A percentile compares a stretch with the other conserved stretches of the same genome.
Conservation (phyloP, 805 yeast genomes). For the Cyberlindnera euphorbiiphila region DNA sequence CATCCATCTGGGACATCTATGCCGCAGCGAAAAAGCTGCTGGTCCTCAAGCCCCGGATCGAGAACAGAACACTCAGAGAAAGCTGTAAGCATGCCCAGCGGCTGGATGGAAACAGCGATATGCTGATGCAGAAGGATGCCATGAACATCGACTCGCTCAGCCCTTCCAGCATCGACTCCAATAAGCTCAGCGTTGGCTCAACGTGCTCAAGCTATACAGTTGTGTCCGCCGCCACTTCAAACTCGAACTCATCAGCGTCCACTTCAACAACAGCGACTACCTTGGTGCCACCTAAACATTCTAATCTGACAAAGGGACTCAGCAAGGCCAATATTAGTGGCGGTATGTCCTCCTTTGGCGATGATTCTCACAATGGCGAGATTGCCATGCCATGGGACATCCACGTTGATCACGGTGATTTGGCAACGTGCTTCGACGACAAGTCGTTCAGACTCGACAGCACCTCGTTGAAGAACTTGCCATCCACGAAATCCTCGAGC, state of each 20-base stretch:
- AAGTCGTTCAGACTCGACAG: slow-evolving; percentile 17
- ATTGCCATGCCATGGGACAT: slow-evolving; percentile 38
- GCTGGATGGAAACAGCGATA: slow-evolving; percentile 3
- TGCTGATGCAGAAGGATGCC: slow-evolving; percentile 5
- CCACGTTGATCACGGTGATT: no score
- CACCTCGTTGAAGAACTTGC: slow-evolving; percentile 9
- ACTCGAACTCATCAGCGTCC: no score
- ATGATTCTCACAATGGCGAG: slow-evolving; percentile 27
- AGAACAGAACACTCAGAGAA: slow-evolving; percentile 29
- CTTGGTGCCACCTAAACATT: slow-evolving; percentile 11
- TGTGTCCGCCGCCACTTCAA: slow-evolving; percentile 10
- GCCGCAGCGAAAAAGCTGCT: slow-evolving; percentile 30
- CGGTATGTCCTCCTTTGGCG: no score
- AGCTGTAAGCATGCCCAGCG: slow-evolving; percentile 23
- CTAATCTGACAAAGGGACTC: slow-evolving; percentile 23
- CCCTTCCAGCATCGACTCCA: slow-evolving; percentile 24
- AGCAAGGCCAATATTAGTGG: no score
- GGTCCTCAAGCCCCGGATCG: slow-evolving; percentile 30
- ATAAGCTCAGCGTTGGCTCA: slow-evolving; percentile 24
- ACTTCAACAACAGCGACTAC: slow-evolving; percentile 11
- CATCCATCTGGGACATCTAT: slow-evolving; percentile 33
- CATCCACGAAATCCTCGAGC: slow-evolving; percentile 1
- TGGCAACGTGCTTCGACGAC: slow-evolving; percentile 12
- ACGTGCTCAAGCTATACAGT: slow-evolving; percentile 17
- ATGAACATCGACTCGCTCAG: slow-evolving; percentile 19